Evolutionary conservation across 2,329 filamentous ascomycete species (phyloP).

Genomic region (Talaromyces marneffei): DNA sequence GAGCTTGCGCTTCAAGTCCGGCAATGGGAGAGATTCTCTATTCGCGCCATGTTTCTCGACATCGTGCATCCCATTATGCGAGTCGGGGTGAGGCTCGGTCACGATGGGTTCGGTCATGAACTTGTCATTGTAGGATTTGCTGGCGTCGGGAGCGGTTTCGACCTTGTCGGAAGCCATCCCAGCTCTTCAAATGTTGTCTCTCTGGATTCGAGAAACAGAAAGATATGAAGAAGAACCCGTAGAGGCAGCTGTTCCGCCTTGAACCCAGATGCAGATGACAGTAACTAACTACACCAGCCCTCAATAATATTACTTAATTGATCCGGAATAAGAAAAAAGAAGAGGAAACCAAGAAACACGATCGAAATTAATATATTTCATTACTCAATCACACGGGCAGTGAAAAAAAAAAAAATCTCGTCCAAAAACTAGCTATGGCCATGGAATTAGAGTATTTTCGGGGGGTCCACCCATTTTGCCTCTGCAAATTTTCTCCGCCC

Average conservation of each 20-base stretch:
- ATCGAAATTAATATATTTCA: background rate
- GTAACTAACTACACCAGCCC: background rate
- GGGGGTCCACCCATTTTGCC: background rate
- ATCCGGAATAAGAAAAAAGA: background rate
- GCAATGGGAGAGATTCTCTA: constrained; percentile 56
- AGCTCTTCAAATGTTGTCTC: background rate
- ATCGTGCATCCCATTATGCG: constrained; percentile 20
- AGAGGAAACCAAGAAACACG: background rate
- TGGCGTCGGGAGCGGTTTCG: background rate
- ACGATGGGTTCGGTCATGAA: background rate
- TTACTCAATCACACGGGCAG: background rate
- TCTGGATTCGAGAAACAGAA: background rate
- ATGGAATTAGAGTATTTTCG: background rate
- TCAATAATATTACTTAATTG: constrained; percentile 1
- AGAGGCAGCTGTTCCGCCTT: background rate
- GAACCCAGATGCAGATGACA: background rate
- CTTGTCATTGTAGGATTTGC: constrained; percentile 7
- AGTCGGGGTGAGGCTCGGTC: background rate
- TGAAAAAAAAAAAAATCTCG: constrained; percentile 1
- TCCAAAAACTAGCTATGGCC: background rate
- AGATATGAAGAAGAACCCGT: background rate
- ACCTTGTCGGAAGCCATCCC: constrained; percentile 6
- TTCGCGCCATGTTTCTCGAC: constrained; percentile 34
- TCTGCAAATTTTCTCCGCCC: constrained; percentile 4
- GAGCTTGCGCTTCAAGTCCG: constrained; percentile 64